Evolutionary conservation across 352 stramenopile species (phyloP).

Genomic region (Aphanomyces astaci): DNA sequence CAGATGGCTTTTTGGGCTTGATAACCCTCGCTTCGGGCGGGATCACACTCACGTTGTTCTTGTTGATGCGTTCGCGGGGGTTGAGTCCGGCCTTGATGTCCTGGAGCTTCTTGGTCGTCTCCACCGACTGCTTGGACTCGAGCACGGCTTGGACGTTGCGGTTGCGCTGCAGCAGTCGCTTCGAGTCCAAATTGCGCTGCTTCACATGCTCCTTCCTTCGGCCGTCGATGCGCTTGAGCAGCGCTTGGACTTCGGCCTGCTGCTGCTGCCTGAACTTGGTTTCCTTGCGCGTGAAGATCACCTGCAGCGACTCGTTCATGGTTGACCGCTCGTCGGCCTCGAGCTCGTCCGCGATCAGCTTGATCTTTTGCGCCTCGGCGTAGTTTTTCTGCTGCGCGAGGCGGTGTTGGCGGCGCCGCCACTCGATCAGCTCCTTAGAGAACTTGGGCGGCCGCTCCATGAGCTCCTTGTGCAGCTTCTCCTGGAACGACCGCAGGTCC

Average conservation of each 20-base stretch:
- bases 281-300: constrained; percentile 82
- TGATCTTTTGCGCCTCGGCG: constrained; percentile 91
- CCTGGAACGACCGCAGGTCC: constrained; percentile 83
- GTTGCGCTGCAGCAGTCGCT: constrained; percentile 91
- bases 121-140: constrained; percentile 86
- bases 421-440: constrained; percentile 92
- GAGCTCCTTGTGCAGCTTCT: constrained; percentile 84
- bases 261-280: constrained; percentile 88
- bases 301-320: constrained; percentile 78
- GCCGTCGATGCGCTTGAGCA: constrained; percentile 92
- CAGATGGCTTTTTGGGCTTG: constrained; percentile 45
- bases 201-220: constrained; percentile 91
- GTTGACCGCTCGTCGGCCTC: constrained; percentile 86
- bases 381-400: constrained; percentile 92
- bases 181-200: constrained; percentile 89
- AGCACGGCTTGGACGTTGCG: constrained; percentile 91
- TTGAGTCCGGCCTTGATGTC: constrained; percentile 75
- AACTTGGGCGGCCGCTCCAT: constrained; percentile 86
- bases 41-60: constrained; percentile 59
- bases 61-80: constrained; percentile 46
- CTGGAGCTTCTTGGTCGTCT: constrained; percentile 68
- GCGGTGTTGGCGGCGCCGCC: constrained; percentile 88
- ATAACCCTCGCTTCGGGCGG: constrained; percentile 67
- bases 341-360: constrained; percentile 90
- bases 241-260: constrained; percentile 84